Base-by-base conservation (phyloP, 1,284 basidiomycete species). In the Agaricales sp. region DNA sequence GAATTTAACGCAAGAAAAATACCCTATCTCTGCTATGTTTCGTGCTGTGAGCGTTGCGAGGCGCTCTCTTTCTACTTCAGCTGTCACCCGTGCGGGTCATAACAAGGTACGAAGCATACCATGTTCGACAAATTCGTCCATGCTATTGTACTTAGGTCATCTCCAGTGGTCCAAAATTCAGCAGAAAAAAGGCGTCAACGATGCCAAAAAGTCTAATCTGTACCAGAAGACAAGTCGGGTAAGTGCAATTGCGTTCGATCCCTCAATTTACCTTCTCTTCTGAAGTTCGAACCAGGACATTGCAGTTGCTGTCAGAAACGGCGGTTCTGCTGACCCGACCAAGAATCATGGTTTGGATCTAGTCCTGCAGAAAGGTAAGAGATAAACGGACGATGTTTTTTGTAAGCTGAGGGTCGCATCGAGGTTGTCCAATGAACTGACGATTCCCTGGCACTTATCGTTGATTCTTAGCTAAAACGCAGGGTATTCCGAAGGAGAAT, bases 161-260 rank as follows among this genome's bases (percentile, higher is more conserved):
- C 45, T 16, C 14, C 51, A 87, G 82, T 92, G 89, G 89, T 88
- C 87, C 2, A 92, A 92, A 71, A 92, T 92, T 62, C 83, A 88
- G 61, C 78, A 87, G 53, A 77, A 75, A 58, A 92, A 92, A 59
- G 88, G 85, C 11, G 70, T 72, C 2, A 82, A 75, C 48, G 89
- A 92, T 60, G 69, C 71, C 2, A 75, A 79, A 58, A 82, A 79
- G 60, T 77, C 82, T 44, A 67, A 69, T 25, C 52, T 82, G 11
- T 87, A 80, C 50, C 71, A 75, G 38, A 78, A 72, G 56, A 72
- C 80, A 3, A 75, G 70, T 51, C 71, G 73, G 53, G 87, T 87
- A 61, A 52, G 80, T 60, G 35, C 11, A 35, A 13, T 48, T 47
- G 11, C 43, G 4, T 38, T 23, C 2, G 2, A 3, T 43, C 6